Percentiles rank a stretch among this genome's conserved stretches.
Evolutionary conservation across 1,284 basidiomycete genomes (phyloP).

Genomic region (Ganoderma lingzhi): DNA sequence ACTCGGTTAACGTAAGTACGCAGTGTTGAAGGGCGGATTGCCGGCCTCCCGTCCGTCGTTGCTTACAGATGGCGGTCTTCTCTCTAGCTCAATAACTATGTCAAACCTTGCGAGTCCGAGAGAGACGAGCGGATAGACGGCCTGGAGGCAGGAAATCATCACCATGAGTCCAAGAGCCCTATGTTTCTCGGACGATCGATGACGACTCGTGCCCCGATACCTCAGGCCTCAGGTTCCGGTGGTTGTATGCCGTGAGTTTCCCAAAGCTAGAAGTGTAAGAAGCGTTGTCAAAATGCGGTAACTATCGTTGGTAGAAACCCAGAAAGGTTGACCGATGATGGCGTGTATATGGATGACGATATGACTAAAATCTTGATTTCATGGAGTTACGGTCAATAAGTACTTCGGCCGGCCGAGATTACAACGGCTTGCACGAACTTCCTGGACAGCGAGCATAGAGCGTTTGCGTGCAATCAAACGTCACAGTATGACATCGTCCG

Average conservation of each 20-base stretch:
- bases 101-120: neutral
- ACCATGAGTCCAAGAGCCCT: neutral
- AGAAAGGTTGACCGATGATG: conserved; percentile 10
- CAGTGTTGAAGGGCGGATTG: neutral
- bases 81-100: neutral
- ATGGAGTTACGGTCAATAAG: neutral
- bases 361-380: neutral
- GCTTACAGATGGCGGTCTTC: neutral
- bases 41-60: neutral
- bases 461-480: neutral
- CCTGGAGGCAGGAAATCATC: neutral
- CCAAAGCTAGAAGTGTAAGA: conserved; percentile 2
- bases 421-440: neutral
- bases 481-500: neutral
- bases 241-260: neutral
- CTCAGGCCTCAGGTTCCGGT: neutral
- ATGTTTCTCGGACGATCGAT: neutral
- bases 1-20: neutral
- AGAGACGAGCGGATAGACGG: neutral
- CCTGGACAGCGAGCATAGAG: neutral
- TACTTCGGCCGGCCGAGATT: neutral
- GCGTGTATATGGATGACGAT: conserved; percentile 1
- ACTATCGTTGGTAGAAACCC: neutral
- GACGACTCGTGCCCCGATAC: neutral
- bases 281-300: neutral